Evolutionary conservation across 2,329 filamentous ascomycete species (phyloP).

Genomic region (Chaetomium sp.): DNA sequence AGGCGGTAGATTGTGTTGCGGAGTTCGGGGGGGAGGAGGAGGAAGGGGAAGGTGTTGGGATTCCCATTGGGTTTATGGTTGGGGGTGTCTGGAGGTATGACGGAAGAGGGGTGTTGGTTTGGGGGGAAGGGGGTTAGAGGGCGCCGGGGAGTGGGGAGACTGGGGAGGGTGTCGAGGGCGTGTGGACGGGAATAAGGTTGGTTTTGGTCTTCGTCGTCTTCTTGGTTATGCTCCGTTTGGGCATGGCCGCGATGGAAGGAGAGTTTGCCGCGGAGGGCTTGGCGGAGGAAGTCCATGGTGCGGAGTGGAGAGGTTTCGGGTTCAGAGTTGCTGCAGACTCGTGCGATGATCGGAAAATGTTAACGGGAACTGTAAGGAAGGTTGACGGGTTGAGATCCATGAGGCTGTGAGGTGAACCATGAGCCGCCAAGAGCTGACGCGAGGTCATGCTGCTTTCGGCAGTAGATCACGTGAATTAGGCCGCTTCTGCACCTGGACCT

Average conservation of each 20-base stretch:
- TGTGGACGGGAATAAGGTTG: background rate
- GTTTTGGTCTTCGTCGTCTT: background rate
- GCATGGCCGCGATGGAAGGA: background rate
- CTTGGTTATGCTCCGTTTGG: background rate
- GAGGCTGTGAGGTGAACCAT: no score
- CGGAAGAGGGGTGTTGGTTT: background rate
- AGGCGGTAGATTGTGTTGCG: constrained; percentile 15
- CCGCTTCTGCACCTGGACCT: no score
- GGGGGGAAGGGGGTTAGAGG: constrained; percentile 7
- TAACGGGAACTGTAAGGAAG: no score
- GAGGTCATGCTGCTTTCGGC: no score
- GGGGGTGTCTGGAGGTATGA: no score
- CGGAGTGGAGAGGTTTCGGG: no score
- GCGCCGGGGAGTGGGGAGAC: constrained; percentile 5
- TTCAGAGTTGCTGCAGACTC: background rate
- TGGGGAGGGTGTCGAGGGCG: constrained; percentile 13
- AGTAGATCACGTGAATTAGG: no score
- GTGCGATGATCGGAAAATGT: no score
- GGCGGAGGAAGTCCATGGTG: constrained; percentile 1
- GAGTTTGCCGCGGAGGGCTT: background rate
- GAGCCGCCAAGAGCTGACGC: no score
- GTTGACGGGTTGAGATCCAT: no score
- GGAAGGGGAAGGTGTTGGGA: constrained; percentile 5
- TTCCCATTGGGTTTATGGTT: background rate
- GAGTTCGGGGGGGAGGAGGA: constrained; percentile 14